phyloP scores from a whole-genome alignment of 2,329 filamentous ascomycete genomes.

The Ciborinia camelliae region DNA sequence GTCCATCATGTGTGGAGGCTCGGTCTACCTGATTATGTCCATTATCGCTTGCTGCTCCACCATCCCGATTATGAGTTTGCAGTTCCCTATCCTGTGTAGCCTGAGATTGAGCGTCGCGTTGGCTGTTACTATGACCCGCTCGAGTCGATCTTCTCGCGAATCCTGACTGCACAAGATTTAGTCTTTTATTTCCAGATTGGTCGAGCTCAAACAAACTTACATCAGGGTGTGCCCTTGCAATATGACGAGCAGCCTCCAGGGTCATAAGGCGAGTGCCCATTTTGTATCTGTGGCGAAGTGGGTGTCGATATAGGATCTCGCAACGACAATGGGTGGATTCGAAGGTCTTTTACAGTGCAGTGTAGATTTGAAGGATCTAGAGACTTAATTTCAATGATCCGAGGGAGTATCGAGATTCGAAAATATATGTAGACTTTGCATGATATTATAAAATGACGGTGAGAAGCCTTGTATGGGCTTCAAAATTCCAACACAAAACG shows the following conservation, averaged over 20 bases:
- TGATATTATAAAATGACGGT: not conserved
- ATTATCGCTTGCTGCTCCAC: not conserved
- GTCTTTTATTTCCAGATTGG: not conserved
- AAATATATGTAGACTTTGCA: not conserved
- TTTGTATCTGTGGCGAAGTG: not conserved
- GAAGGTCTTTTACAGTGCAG: not conserved
- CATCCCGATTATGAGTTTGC: not conserved
- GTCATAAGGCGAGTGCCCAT: slow-evolving; percentile 3
- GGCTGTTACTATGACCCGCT: not conserved
- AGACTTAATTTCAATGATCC: not conserved
- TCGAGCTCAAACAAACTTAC: not conserved
- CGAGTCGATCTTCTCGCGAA: slow-evolving; percentile 12
- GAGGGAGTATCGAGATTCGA: not conserved
- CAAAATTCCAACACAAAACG: not conserved
- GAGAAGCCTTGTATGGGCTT: not conserved
- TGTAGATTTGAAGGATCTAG: not conserved
- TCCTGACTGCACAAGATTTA: slow-evolving; percentile 4
- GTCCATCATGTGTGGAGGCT: not conserved
- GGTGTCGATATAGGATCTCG: not conserved
- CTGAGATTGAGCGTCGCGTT: slow-evolving; percentile 2
- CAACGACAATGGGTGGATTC: not conserved
- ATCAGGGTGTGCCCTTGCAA: slow-evolving; percentile 8
- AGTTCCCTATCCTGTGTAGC: not conserved
- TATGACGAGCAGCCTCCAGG: slow-evolving; percentile 1
- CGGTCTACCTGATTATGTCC: not conserved